Evolutionary conservation across 2,329 filamentous ascomycete genomes (phyloP).

Genomic region (Aspergillus sp.): DNA sequence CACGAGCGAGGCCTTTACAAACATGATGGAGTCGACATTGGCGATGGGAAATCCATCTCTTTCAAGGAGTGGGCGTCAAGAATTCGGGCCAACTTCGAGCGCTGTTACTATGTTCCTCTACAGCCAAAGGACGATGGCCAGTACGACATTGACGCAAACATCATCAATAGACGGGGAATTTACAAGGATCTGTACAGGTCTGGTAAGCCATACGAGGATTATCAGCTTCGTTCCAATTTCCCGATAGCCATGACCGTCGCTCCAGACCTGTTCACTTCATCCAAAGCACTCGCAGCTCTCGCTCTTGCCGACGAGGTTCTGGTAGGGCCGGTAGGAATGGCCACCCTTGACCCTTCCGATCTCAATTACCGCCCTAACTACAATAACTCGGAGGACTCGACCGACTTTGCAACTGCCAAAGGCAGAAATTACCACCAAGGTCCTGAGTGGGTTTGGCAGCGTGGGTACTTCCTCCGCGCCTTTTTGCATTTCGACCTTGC

Average conservation of each 20-base stretch:
- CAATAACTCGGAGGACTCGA: conserved; percentile 89
- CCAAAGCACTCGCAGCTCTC: conserved; percentile 77
- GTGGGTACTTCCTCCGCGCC: conserved; percentile 90
- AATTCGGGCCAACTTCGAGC: conserved; percentile 85
- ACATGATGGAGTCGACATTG: conserved; percentile 70
- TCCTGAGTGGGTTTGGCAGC: conserved; percentile 97
- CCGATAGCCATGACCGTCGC: conserved; percentile 94
- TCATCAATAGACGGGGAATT: conserved; percentile 89
- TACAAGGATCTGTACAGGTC: conserved; percentile 97
- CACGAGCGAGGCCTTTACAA: conserved; percentile 69
- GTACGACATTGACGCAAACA: conserved; percentile 75
- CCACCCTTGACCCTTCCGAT: conserved; percentile 88
- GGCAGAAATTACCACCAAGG: conserved; percentile 98
- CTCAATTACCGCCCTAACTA: conserved; percentile 94
- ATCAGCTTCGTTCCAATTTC: conserved; percentile 93
- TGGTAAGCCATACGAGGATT: conserved; percentile 95
- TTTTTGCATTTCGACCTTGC: conserved; percentile 85
- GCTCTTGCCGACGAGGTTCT: conserved; percentile 77
- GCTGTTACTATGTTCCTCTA: conserved; percentile 82
- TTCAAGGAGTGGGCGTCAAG: conserved; percentile 77
- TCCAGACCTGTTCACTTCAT: conserved; percentile 77
- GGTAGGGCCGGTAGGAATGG: conserved; percentile 89
- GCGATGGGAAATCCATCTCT: conserved; percentile 64
- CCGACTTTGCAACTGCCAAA: conserved; percentile 88
- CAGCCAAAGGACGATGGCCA: conserved; percentile 68